Evolutionary conservation across 345 rosid species (phyloP).

Genomic region (Odontarrhena argentea): DNA sequence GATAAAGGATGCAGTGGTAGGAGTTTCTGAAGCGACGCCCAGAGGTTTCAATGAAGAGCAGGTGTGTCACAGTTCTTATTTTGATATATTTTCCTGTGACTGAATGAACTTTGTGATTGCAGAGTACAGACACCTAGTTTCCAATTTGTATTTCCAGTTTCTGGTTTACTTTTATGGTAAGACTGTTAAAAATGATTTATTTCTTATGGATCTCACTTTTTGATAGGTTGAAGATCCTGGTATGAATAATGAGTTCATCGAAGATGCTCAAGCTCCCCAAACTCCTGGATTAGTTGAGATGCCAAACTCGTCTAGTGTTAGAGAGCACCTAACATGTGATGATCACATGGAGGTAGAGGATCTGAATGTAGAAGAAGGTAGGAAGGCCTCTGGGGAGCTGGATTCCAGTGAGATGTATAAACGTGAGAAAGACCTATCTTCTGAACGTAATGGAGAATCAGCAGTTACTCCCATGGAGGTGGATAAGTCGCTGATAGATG

Average conservation of each 20-base stretch:
- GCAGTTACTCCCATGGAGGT: constrained; percentile 39
- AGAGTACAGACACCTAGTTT: background rate
- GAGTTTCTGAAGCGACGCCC: constrained; percentile 47
- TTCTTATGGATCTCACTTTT: constrained; percentile 31
- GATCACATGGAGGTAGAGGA: constrained; percentile 72
- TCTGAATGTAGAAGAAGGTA: constrained; percentile 46
- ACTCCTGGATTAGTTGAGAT: constrained; percentile 89
- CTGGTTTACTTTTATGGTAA: constrained; percentile 5
- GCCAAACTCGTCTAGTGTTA: constrained; percentile 63
- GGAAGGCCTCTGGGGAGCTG: constrained; percentile 40
- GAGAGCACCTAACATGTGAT: constrained; percentile 64
- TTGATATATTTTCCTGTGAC: background rate
- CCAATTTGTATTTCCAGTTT: constrained; percentile 6
- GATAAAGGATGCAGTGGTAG: constrained; percentile 40
- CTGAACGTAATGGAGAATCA: constrained; percentile 41
- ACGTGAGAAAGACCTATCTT: constrained; percentile 39
- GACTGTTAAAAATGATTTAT: constrained; percentile 4
- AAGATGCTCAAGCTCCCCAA: constrained; percentile 85
- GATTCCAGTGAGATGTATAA: constrained; percentile 40
- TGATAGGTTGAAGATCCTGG: constrained; percentile 54
- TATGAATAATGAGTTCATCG: constrained; percentile 53
- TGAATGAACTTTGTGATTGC: constrained; percentile 1
- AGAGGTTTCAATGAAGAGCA: constrained; percentile 54
- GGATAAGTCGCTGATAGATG: constrained; percentile 39
- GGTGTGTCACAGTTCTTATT: constrained; percentile 45